Evolutionary conservation across 164 flowering plant genomes (phyloP), one percentile per base, ranked within the genome.

Genomic region (Santalum album): DNA sequence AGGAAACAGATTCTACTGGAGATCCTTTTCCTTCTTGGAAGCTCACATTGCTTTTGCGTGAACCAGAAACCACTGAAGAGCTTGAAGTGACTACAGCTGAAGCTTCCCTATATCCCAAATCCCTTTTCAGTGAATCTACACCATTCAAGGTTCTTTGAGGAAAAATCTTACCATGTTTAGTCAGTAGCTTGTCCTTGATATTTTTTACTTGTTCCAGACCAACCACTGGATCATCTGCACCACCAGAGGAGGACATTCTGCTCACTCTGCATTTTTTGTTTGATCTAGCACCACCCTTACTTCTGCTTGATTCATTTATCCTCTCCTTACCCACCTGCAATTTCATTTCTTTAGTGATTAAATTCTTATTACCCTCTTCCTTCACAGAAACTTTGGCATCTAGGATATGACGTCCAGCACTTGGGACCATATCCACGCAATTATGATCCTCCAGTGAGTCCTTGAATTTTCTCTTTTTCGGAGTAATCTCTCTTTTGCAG

Each of bases 381-480:
- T 64, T 69, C 52, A 54, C 45, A 35, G 53, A 32, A 36, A 24
- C 53, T 53, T 23, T 58, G 59, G 22, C 62, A 21, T 57, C 65
- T n/a, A 32, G 53, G 20, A 58, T 25, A 23, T 29, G 49, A 49
- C 47, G 40, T 14, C 57, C 67, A n/a, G 54, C 58, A 55, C 27
- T 58, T 22, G 43, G 40, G 14, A 20, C 18, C 38, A 51, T 25
- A 42, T 59, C 73, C 11, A 38, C 43, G 64, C 52, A 46, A 60
- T 38, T 55, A 51, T 67, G 67, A 64, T 58, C 60, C 1, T 72
- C 67, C 40, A 45, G 51, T 59, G 54, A 25, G 27, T 71, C 85
- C 60, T 67, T 66, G 52, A 70, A 40, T 73, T 84, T 90, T 63
- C 83, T 73, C 73, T 81, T 86, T 73, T 76, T 81, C 32, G 57